These are phyloP conservation scores for Cercospora citrullina DNA, from an alignment of 2,329 filamentous ascomycete genomes.

Conservation along the genomic window DNA sequence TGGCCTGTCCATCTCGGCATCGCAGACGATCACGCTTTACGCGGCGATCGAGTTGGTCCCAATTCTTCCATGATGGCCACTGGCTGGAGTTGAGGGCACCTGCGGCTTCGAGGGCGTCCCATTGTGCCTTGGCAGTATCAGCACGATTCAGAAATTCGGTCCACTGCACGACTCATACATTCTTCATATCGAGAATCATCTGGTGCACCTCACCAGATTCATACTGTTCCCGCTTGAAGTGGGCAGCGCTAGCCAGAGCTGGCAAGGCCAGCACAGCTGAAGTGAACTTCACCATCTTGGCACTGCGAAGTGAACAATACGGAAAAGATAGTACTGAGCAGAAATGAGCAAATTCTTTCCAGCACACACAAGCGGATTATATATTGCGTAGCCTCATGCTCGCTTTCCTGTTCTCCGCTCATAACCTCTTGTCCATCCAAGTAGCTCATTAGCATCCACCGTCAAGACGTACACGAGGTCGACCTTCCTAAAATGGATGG, in stretches of 20 bases:
- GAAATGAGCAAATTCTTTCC: conserved; percentile 8
- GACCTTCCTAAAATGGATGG: conserved; percentile 4
- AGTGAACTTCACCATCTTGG: conserved; percentile 24
- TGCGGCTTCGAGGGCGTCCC: conserved; percentile 30
- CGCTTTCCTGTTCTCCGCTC: neutral
- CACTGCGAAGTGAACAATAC: neutral
- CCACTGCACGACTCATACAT: conserved; percentile 14
- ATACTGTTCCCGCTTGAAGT: conserved; percentile 38
- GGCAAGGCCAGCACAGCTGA: conserved; percentile 20
- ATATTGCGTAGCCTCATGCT: neutral
- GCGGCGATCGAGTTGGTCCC: conserved; percentile 36
- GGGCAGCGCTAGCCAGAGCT: conserved; percentile 18
- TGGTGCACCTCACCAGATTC: conserved; percentile 44
- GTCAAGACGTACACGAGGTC: conserved; percentile 3
- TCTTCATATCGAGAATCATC: conserved; percentile 40
- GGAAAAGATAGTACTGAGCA: neutral
- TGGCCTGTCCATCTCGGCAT: conserved; percentile 43
- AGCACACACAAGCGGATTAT: neutral
- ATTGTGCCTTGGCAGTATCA: conserved; percentile 18
- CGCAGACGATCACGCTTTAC: conserved; percentile 31
- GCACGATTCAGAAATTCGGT: neutral
- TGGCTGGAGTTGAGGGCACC: conserved; percentile 25
- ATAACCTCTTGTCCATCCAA: neutral
- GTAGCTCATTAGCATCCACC: neutral
- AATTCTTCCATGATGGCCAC: conserved; percentile 39